phyloP scores from a whole-genome alignment of 2,329 filamentous ascomycete species.

The Knufia petricola region DNA sequence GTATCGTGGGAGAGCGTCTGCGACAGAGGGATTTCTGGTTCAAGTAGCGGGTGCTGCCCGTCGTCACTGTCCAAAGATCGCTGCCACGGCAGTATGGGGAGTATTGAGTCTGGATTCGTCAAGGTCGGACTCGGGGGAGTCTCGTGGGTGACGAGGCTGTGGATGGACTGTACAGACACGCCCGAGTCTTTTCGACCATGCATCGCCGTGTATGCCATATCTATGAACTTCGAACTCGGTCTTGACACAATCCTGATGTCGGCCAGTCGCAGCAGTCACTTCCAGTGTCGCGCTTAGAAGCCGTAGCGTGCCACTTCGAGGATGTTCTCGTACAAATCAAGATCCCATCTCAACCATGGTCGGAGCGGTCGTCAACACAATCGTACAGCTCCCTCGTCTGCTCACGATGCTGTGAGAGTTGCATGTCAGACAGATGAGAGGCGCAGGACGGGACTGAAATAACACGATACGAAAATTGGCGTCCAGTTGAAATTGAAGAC shows the following conservation, averaged over 20 bases:
- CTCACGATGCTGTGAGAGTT: not conserved
- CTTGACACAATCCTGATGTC: not conserved
- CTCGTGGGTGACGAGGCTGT: not conserved
- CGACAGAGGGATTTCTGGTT: conserved; percentile 40
- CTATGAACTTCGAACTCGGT: no score
- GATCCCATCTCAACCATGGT: not conserved
- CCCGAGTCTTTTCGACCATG: conserved; percentile 8
- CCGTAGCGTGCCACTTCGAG: not conserved
- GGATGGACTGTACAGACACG: conserved; percentile 8
- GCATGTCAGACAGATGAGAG: not conserved
- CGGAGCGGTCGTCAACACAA: not conserved
- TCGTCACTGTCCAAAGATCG: conserved; percentile 44
- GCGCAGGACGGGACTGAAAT: no score
- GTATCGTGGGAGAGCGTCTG: conserved; percentile 33
- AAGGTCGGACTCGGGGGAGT: conserved; percentile 68
- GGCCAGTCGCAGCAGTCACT: not conserved
- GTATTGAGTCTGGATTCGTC: conserved; percentile 89
- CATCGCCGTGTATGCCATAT: conserved; percentile 2
- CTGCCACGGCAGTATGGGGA: conserved; percentile 46
- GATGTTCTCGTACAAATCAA: not conserved
- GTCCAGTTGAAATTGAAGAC: not conserved
- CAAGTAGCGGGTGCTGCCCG: conserved; percentile 41
- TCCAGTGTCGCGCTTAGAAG: not conserved
- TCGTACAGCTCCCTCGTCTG: not conserved
- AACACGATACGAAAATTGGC: not conserved